phyloP scores from a whole-genome alignment of 75 land plant genomes.

The Azolla pinnata region DNA sequence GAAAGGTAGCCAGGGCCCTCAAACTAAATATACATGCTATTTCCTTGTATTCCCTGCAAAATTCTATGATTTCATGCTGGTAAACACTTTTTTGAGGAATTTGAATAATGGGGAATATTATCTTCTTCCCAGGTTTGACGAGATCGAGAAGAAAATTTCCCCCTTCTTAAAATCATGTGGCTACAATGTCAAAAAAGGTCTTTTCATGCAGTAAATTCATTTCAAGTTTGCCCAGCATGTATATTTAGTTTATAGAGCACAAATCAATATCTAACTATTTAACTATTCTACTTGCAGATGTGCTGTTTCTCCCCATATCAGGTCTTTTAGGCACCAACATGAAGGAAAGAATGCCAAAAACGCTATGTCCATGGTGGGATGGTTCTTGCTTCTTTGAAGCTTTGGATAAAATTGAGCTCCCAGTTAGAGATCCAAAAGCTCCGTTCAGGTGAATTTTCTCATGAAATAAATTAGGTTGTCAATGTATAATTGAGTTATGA shows the following conservation, averaged over 20 bases:
- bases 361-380: conserved; percentile 71
- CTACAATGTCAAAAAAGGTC: conserved; percentile 93
- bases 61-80: too few relatives aligned
- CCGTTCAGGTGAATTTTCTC: conserved; percentile 78
- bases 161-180: conserved; percentile 82
- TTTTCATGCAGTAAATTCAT: neutral
- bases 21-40: neutral
- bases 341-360: conserved; percentile 50
- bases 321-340: conserved; percentile 74
- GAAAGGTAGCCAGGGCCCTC: conserved; percentile 43
- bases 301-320: conserved; percentile 83
- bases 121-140: conserved; percentile 72
- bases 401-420: conserved; percentile 72
- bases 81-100: too few relatives aligned
- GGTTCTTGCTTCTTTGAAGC: conserved; percentile 92
- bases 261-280: neutral
- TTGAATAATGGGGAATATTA: too few relatives aligned
- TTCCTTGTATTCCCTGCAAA: neutral
- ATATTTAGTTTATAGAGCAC: too few relatives aligned
- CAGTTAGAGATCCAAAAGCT: conserved; percentile 70
- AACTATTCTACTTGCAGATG: conserved; percentile 46
- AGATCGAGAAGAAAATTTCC: conserved; percentile 75
- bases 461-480: too few relatives aligned
- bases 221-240: neutral
- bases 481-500: neutral